Conservation (phyloP, 2,329 filamentous ascomycete genomes). For the Fusarium ambrosium region DNA sequence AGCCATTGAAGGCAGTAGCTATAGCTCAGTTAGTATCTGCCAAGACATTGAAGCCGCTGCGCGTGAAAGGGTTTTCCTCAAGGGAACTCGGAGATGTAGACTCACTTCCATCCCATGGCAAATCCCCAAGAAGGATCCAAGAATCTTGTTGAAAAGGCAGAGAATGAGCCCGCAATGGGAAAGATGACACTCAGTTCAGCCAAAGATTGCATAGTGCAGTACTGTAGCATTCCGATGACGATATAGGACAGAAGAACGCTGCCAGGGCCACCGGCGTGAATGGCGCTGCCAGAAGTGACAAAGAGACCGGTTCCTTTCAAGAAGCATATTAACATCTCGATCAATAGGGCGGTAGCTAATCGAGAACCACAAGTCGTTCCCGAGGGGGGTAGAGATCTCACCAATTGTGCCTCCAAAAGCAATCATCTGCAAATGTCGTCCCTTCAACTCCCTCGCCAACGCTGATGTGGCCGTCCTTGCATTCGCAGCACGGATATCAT, state of each 20-base stretch:
- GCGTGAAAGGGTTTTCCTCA: not conserved
- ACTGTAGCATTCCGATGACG: slow-evolving; percentile 88
- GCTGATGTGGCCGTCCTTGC: slow-evolving; percentile 82
- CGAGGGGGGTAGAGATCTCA: slow-evolving; percentile 47
- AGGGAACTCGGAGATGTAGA: slow-evolving; percentile 31
- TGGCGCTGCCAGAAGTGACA: slow-evolving; percentile 82
- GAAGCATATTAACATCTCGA: not conserved
- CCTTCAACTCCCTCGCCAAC: slow-evolving; percentile 82
- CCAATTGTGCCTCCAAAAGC: slow-evolving; percentile 94
- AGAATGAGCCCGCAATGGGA: slow-evolving; percentile 94
- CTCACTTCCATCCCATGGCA: slow-evolving; percentile 93
- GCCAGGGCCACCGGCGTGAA: slow-evolving; percentile 81
- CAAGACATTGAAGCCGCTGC: not conserved
- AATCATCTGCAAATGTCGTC: slow-evolving; percentile 95
- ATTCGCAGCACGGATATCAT: slow-evolving; percentile 70
- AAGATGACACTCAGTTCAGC: slow-evolving; percentile 93
- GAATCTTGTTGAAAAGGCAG: slow-evolving; percentile 91
- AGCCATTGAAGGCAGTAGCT: slow-evolving; percentile 90
- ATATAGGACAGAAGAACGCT: slow-evolving; percentile 81
- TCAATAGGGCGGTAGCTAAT: not conserved
- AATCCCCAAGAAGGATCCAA: slow-evolving; percentile 95
- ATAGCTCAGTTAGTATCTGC: slow-evolving; percentile 48
- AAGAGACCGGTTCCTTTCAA: slow-evolving; percentile 83
- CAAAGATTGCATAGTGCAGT: slow-evolving; percentile 90
- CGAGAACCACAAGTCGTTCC: not conserved